These are phyloP conservation scores for Sporobolus alterniflorus DNA, from an alignment of 202 grass and related monocot species.

Conservation along the genomic window DNA sequence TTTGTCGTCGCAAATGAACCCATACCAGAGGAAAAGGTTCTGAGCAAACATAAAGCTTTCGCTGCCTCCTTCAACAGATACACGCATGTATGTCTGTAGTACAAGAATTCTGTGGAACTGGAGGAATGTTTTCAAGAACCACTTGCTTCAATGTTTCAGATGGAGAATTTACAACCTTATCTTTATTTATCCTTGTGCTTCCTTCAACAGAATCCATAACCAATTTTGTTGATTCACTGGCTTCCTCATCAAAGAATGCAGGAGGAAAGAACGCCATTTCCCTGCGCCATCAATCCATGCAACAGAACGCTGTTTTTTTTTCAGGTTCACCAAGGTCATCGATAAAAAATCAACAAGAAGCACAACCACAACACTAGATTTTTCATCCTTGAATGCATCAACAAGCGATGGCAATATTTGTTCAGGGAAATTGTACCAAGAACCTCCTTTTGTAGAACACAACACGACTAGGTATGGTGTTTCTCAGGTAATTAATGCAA, in stretches of 20 bases:
- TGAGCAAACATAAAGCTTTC: slow-evolving; percentile 56
- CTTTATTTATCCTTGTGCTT: slow-evolving; percentile 35
- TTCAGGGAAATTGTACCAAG: slow-evolving; percentile 75
- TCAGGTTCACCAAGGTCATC: slow-evolving; percentile 76
- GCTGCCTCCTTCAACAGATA: slow-evolving; percentile 59
- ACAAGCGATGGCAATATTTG: slow-evolving; percentile 63
- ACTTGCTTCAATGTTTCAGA: slow-evolving; percentile 67
- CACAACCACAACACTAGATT: slow-evolving; percentile 62
- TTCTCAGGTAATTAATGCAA: slow-evolving; percentile 79
- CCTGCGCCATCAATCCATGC: slow-evolving; percentile 83
- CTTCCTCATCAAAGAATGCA: slow-evolving; percentile 74
- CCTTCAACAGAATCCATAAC: too few relatives aligned
- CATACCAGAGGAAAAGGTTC: slow-evolving; percentile 80
- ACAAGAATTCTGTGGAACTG: slow-evolving; percentile 36
- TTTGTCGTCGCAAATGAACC: slow-evolving; percentile 54
- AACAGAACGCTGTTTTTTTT: slow-evolving; percentile 77
- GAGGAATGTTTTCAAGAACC: slow-evolving; percentile 55
- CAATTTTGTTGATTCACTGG: too few relatives aligned
- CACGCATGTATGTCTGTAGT: slow-evolving; percentile 58
- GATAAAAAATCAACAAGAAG: slow-evolving; percentile 84
- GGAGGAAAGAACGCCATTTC: slow-evolving; percentile 79
- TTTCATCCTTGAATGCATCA: slow-evolving; percentile 59
- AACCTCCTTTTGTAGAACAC: slow-evolving; percentile 71
- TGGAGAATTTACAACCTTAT: slow-evolving; percentile 45
- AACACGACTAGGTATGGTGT: slow-evolving; percentile 52